Conservation (phyloP, 345 rosid species). For the Sapria himalayana region DNA sequence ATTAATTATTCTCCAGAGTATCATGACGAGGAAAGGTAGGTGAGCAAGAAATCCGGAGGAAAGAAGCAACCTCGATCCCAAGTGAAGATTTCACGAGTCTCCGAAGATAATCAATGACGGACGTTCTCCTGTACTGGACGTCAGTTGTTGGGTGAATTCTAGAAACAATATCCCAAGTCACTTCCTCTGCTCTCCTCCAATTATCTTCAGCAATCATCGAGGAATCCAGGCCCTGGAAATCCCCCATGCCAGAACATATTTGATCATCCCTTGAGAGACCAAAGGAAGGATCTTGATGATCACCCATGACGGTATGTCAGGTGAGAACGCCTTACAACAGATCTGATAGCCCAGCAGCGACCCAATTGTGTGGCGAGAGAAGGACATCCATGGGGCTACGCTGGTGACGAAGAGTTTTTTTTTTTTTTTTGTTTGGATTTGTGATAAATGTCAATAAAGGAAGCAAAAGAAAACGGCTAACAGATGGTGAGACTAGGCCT, state of each 20-base stretch:
- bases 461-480: no score
- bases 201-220: slow-evolving; percentile 4
- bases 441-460: no score
- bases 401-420: no score
- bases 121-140: slow-evolving; percentile 8
- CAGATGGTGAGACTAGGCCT: no score
- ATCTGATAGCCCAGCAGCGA: no score
- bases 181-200: slow-evolving; percentile 12
- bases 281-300: slow-evolving; percentile 7
- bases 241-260: not conserved
- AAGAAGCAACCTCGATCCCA: slow-evolving; percentile 10
- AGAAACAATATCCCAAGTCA: slow-evolving; percentile 6
- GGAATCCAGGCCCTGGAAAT: slow-evolving; percentile 7
- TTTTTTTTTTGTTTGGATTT: no score
- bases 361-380: no score
- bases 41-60: not conserved
- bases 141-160: slow-evolving; percentile 13
- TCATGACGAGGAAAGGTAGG: no score
- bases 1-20: no score
- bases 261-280: not conserved
- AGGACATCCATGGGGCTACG: no score
- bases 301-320: slow-evolving; percentile 7
- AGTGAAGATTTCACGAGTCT: slow-evolving; percentile 9
- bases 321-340: no score
- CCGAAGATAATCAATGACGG: slow-evolving; percentile 11